phyloP scores from a whole-genome alignment of 108 stramenopile species.

The Epithemia pelagica region DNA sequence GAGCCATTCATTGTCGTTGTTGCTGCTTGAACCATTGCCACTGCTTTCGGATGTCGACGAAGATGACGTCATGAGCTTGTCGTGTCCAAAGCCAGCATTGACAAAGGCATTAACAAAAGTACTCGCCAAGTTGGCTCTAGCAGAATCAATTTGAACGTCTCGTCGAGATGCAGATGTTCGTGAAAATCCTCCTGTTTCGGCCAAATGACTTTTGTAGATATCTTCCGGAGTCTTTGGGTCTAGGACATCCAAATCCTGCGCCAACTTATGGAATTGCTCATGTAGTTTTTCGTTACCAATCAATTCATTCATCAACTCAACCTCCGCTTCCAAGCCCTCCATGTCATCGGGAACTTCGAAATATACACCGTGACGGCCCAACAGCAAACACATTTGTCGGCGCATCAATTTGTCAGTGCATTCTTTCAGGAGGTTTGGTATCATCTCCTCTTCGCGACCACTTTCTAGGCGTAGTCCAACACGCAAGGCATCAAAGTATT shows the following conservation, averaged over 20 bases:
- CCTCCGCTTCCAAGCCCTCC: conserved; percentile 54
- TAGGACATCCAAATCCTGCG: conserved; percentile 91
- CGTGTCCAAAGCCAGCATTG: conserved; percentile 95
- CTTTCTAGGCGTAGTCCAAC: conserved; percentile 85
- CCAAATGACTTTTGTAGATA: conserved; percentile 98
- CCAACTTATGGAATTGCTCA: conserved; percentile 86
- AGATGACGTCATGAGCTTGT: conserved; percentile 83
- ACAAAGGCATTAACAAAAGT: conserved; percentile 99
- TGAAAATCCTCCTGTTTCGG: conserved; percentile 90
- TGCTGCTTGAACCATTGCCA: not conserved
- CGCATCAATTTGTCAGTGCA: conserved; percentile 79
- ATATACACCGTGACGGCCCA: conserved; percentile 83
- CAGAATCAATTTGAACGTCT: conserved; percentile 87
- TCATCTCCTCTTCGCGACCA: conserved; percentile 39
- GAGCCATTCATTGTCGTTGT: conserved; percentile 78
- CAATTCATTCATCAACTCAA: conserved; percentile 76
- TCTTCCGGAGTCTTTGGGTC: conserved; percentile 97
- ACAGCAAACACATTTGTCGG: conserved; percentile 86
- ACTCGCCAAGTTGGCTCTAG: conserved; percentile 96
- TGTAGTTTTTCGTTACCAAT: conserved; percentile 91
- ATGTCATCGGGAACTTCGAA: conserved; percentile 78
- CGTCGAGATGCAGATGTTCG: conserved; percentile 52
- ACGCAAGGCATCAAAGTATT: conserved; percentile 87
- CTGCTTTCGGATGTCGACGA: not conserved
- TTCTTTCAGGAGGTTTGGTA: conserved; percentile 61